Conservation (phyloP, 2,329 filamentous ascomycete species). For the Neophaeococcomyces aloes region DNA sequence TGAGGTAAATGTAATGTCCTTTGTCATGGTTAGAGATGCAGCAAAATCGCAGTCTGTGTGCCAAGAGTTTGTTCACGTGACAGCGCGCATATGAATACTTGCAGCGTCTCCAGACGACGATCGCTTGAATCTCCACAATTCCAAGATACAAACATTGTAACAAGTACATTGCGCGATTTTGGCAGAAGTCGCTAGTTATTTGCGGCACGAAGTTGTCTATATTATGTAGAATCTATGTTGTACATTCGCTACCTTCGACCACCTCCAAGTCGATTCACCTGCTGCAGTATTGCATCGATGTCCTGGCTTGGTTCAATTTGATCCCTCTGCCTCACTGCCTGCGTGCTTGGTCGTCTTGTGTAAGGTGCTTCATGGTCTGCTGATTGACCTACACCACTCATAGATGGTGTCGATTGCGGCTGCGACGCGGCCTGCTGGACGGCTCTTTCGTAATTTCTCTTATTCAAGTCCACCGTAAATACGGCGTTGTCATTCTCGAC, state of each 20-base stretch:
- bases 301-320: background rate
- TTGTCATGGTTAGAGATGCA: background rate
- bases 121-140: no score
- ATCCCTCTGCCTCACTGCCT: background rate
- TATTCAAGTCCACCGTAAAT: background rate
- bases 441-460: no score
- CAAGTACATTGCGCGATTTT: no score
- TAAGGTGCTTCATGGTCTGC: background rate
- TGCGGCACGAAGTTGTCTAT: background rate
- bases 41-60: background rate
- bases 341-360: background rate
- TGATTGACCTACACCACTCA: background rate
- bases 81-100: no score
- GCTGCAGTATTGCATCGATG: background rate
- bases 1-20: background rate
- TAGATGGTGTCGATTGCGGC: no score
- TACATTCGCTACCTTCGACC: background rate
- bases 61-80: constrained; percentile 1
- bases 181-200: no score
- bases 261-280: background rate
- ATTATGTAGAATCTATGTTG: background rate
- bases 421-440: no score
- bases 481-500: background rate
- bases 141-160: no score
- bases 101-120: no score